phyloP scores from a whole-genome alignment of 2,329 filamentous ascomycete genomes.

The Peltaster fructicola region DNA sequence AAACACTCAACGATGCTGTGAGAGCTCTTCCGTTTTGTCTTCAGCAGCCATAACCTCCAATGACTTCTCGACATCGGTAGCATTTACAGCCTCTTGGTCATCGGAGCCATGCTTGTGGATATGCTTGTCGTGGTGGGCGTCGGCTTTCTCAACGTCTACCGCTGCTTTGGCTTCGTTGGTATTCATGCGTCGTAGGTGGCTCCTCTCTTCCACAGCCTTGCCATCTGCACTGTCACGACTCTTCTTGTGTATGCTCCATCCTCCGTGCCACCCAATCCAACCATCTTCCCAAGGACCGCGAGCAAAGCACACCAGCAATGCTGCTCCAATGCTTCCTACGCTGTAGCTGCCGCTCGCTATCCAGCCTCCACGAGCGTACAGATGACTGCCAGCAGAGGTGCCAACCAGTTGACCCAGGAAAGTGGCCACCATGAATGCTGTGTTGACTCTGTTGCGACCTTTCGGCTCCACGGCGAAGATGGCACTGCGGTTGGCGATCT shows the following conservation, averaged over 20 bases:
- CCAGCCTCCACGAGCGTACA: slow-evolving; percentile 42
- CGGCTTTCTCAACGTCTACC: slow-evolving; percentile 16
- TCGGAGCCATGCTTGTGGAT: slow-evolving; percentile 9
- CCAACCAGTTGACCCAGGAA: slow-evolving; percentile 64
- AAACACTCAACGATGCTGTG: neutral
- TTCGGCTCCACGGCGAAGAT: slow-evolving; percentile 57
- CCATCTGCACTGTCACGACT: slow-evolving; percentile 22
- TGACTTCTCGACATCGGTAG: slow-evolving; percentile 11
- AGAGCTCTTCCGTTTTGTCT: slow-evolving; percentile 5
- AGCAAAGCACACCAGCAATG: slow-evolving; percentile 23
- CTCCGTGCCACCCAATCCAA: slow-evolving; percentile 45
- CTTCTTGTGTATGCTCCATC: slow-evolving; percentile 32
- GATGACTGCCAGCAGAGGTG: slow-evolving; percentile 32
- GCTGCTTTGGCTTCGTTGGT: slow-evolving; percentile 11
- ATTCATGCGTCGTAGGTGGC: slow-evolving; percentile 6
- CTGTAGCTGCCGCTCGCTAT: slow-evolving; percentile 37
- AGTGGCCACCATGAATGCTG: slow-evolving; percentile 60
- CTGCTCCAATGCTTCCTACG: slow-evolving; percentile 35
- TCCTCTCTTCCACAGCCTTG: slow-evolving; percentile 12
- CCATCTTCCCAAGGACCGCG: slow-evolving; percentile 39
- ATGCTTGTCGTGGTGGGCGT: slow-evolving; percentile 6
- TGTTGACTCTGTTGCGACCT: slow-evolving; percentile 60
- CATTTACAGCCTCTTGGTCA: slow-evolving; percentile 12
- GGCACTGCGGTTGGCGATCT: slow-evolving; percentile 53
- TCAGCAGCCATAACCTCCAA: slow-evolving; percentile 14